Conservation (phyloP, 495 filamentous ascomycete genomes). For the Penicillium turbatum region DNA sequence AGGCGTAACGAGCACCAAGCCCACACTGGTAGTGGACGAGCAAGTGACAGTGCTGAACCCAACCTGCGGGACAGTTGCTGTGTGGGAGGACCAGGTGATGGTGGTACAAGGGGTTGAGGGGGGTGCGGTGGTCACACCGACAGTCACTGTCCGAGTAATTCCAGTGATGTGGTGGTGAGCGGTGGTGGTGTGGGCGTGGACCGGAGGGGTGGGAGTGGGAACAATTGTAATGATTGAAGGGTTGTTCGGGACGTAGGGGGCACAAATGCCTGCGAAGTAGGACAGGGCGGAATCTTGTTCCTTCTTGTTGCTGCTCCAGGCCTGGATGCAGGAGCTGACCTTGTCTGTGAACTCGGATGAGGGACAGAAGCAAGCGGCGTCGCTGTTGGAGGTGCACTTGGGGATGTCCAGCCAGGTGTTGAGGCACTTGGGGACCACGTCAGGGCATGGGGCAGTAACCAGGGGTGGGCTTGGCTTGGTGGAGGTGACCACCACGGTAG, state of each 20-base stretch:
- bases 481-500: constrained; percentile 43
- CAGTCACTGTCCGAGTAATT: neutral
- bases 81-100: constrained; percentile 55
- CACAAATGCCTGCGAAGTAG: constrained; percentile 91
- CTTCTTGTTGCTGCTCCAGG: constrained; percentile 61
- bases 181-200: constrained; percentile 14
- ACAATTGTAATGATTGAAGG: constrained; percentile 75
- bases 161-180: constrained; percentile 24
- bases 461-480: neutral
- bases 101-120: constrained; percentile 54
- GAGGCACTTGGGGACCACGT: constrained; percentile 79
- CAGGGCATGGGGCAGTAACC: constrained; percentile 50
- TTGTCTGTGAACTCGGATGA: constrained; percentile 68
- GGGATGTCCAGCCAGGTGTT: constrained; percentile 82
- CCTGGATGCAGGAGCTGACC: constrained; percentile 73
- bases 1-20: constrained; percentile 10
- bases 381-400: constrained; percentile 79
- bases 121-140: neutral
- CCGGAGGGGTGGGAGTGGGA: constrained; percentile 47
- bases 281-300: constrained; percentile 65
- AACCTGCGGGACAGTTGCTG: constrained; percentile 68
- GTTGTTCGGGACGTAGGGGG: constrained; percentile 65
- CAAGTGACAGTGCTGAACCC: constrained; percentile 56
- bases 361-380: constrained; percentile 82
- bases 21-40: constrained; percentile 26